Base-by-base conservation (phyloP, 495 filamentous ascomycete species). In the Xylaria curta region DNA sequence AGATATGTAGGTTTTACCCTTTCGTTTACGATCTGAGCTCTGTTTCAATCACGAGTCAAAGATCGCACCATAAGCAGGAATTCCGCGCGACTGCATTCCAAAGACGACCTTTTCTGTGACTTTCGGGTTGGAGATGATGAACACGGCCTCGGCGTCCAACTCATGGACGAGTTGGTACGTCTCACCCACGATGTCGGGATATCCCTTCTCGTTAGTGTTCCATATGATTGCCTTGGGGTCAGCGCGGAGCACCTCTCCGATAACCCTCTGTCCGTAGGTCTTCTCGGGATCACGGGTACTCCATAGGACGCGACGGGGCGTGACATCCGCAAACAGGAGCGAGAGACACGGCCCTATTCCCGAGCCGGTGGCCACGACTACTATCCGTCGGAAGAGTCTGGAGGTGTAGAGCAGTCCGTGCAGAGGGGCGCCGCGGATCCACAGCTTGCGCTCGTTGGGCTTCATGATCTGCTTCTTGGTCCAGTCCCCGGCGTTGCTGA, bases 401-500 rank as follows among this genome's bases (percentile, higher is more conserved):
- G 93, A 91, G 53, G 91, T 86, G 78, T 91, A 90, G 69, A 94
- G 87, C 46, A 96, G 89, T 64, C 93, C 93, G 71, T 87, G 89
- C 46, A 90, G 85, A 1, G 86, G 86, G 0, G 84, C 78, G 38
- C 85, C 85, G 70, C 84, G 83, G 0, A 84, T 75, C 86, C 88
- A 93, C 56, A 92, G 82, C 64, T 86, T 81, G 47, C 77, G 73
- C 42, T 78, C 85, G 56, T 88, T 87, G 10, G 91, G 90, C 69
- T 87, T 81, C 66, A 82, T 76, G 81, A 94, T 94, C 33, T 86
- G 85, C 51, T 85, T 81, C 46, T 82, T 78, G 13, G 93, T 97
- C 92, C 92, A 97, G 84, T 95, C 93, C n/a, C 93, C 93, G 1
- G 92, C 93, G 76, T 92, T 90, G 71, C 91, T 93, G 58, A 95